These are phyloP conservation scores for Rhizoctonia solani DNA, from an alignment of 1,284 basidiomycete genomes.

Conservation along the genomic window DNA sequence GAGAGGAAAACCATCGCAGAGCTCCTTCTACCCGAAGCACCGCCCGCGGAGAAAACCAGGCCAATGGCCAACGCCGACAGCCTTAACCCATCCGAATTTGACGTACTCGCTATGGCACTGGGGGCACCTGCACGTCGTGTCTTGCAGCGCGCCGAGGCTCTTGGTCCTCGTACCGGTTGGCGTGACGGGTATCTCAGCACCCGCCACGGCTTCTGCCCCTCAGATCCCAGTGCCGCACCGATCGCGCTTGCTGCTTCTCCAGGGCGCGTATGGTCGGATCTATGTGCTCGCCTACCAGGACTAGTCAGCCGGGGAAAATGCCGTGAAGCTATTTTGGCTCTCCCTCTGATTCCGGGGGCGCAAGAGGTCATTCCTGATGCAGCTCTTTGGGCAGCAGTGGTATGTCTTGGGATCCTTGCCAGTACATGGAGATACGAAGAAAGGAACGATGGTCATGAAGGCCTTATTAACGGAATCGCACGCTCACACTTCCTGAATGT, in stretches of 20 bases:
- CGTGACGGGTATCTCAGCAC: slow-evolving; percentile 32
- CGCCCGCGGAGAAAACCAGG: slow-evolving; percentile 10
- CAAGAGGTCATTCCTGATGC: slow-evolving; percentile 27
- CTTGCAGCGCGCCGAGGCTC: slow-evolving; percentile 25
- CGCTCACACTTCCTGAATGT: slow-evolving; percentile 10
- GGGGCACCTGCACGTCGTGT: slow-evolving; percentile 33
- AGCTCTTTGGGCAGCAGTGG: slow-evolving; percentile 32
- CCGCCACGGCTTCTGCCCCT: slow-evolving; percentile 26
- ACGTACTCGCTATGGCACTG: slow-evolving; percentile 26
- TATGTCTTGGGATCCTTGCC: slow-evolving; percentile 32
- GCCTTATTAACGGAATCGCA: slow-evolving; percentile 7
- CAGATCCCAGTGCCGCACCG: slow-evolving; percentile 25
- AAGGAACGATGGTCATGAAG: slow-evolving; percentile 32
- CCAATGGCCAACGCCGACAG: slow-evolving; percentile 31
- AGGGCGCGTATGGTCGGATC: slow-evolving; percentile 25
- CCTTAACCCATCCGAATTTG: slow-evolving; percentile 15
- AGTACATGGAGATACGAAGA: slow-evolving; percentile 31
- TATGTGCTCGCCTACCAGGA: slow-evolving; percentile 28
- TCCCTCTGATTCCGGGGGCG: slow-evolving; percentile 20
- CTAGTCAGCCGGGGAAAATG: slow-evolving; percentile 26
- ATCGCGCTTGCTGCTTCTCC: slow-evolving; percentile 26
- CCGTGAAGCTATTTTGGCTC: slow-evolving; percentile 26
- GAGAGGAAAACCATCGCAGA: slow-evolving; percentile 27
- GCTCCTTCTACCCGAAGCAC: slow-evolving; percentile 16
- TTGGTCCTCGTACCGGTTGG: slow-evolving; percentile 30